Base-by-base conservation (phyloP, 768 basidiomycete genomes). In the Lepiota venenata region DNA sequence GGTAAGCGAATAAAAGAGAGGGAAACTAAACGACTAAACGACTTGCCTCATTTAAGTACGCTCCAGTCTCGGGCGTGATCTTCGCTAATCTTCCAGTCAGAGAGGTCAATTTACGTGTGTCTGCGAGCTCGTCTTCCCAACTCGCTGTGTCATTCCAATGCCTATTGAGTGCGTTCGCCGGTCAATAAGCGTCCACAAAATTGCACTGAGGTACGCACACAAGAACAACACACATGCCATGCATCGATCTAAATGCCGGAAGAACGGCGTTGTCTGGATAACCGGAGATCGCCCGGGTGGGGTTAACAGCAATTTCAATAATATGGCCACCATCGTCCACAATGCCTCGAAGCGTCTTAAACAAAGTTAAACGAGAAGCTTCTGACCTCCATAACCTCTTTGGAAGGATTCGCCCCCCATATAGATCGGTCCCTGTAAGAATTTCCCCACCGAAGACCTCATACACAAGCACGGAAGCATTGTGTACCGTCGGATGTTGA, bases 31-130 rank as follows among this genome's bases (percentile, higher is more conserved):
- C 36, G 2, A 38, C 6, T 15, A 22, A 5, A 29, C 36, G 2
- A 25, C 25, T 53, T 35, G 52, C 61, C 47, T 62, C 61, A 38
- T 62, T 62, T 2, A 62, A 40, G 29, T 62, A 62, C 16, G 61
- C 56, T 6, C 61, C 61, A 7, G 58, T 49, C 22, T 48, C 51
- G 14, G 61, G 61, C 3, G 58, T 35, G n/a, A 62, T 46, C 20
- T 52, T 27, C 8, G 51, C 56, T 16, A 58, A 55, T 36, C 56
- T 55, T 2, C 42, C 49, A 9, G 56, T 54, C 8, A 47, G 42
- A 29, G 44, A 38, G 2, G 58, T 58, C 10, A 59, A 29, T 32
- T 56, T 45, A 12, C 49, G 35, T 12, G 56, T 56, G n/a, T 22
- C 39, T 16, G 47, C 27, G 9, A 58, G 50, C 8, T 59, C 50